Evolutionary conservation across 495 filamentous ascomycete genomes (phyloP), one percentile per base, ranked within the genome.

Genomic region (Penicillium waksmanii): DNA sequence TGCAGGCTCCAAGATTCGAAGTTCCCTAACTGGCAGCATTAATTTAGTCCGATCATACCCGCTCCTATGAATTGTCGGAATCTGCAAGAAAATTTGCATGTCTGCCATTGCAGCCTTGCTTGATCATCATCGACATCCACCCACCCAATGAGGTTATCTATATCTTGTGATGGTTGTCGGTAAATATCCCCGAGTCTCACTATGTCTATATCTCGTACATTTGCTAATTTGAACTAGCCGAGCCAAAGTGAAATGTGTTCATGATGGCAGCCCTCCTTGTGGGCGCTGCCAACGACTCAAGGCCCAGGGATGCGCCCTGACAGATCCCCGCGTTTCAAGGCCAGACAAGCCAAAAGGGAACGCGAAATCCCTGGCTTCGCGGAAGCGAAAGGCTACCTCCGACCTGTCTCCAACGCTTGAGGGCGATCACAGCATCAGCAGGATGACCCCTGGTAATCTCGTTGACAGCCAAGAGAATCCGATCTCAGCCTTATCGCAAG

Each of bases 201-300:
- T 51, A 15, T 23, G 12, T 4, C 18, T 11, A 31, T 15, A 34
- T n/a, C 6, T 17, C 38, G 38, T 15, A 53, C 19, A 19, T 11
- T 17, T 53, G 43, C 50, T 18, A 4, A 48, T 15, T 51, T 11
- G 34, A 2, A 15, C 12, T 44, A 78, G 74, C 13, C 71, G 71
- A 57, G 72, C 76, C 35, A 79, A 79, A 48, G 75, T 79, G 48
- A 79, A 78, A 60, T 79, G 76, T 35, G 49, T 75, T 4, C 75
- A 79, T 66, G 66, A 77, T 13, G 75, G 76, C 31, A 67, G 61
- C 3, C 69, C 76, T 0, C 76, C 76, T 1, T 79, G 76, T 57
- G 74, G 64, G 19, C 73, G 76, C 40, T 79, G 76, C 19, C 58
- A 67, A 31, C 70, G 66, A 18, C 51, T 58, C n/a, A 70, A 71